Evolutionary conservation across 768 basidiomycete species (phyloP).

Genomic region (Leccinum pellstonianum): DNA sequence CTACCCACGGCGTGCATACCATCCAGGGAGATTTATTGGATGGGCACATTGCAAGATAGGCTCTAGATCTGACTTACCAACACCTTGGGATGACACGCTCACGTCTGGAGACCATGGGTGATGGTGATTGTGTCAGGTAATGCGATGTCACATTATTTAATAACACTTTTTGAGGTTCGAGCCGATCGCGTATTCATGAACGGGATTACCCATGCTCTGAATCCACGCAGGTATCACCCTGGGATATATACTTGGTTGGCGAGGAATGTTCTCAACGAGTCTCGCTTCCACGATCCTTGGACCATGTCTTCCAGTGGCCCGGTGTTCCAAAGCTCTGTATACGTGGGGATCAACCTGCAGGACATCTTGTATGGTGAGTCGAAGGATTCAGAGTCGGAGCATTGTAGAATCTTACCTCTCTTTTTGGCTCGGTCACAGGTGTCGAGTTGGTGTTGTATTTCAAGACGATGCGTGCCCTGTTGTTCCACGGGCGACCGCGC

Average conservation of each 20-base stretch:
- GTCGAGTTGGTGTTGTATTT: slow-evolving; percentile 27
- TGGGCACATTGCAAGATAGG: background rate
- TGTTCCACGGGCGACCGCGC: slow-evolving; percentile 1
- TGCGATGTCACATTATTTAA: background rate
- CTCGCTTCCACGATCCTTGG: background rate
- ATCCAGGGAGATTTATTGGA: background rate
- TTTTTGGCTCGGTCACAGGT: slow-evolving; percentile 9
- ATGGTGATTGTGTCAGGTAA: background rate
- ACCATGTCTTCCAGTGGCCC: slow-evolving; percentile 21
- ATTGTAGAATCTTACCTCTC: background rate
- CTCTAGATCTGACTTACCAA: background rate
- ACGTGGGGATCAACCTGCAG: slow-evolving; percentile 26
- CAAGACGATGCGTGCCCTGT: slow-evolving; percentile 21
- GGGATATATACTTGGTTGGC: slow-evolving; percentile 10
- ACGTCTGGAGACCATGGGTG: background rate
- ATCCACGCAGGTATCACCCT: background rate
- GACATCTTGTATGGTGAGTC: slow-evolving; percentile 27
- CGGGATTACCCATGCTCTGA: background rate
- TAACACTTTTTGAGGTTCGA: background rate
- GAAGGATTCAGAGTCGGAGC: no score
- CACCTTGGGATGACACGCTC: background rate
- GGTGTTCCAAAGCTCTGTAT: slow-evolving; percentile 23
- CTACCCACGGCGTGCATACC: background rate
- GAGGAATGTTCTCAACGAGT: background rate
- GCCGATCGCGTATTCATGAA: background rate